Evolutionary conservation across 2,329 filamentous ascomycete species (phyloP).

Genomic region (Apiospora sp.): DNA sequence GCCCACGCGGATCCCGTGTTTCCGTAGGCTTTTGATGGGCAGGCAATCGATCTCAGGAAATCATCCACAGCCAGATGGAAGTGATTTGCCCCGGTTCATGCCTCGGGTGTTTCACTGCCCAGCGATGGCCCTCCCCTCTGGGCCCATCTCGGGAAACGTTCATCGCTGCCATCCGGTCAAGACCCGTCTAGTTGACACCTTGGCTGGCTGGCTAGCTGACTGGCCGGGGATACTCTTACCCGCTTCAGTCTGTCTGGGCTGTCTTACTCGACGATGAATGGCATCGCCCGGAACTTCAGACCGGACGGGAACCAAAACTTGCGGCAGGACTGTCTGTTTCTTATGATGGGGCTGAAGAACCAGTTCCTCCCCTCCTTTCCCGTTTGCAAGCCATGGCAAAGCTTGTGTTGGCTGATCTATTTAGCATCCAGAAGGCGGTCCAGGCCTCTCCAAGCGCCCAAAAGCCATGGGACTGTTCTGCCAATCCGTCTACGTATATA

Average conservation of each 20-base stretch:
- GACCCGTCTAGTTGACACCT: neutral
- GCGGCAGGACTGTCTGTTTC: neutral
- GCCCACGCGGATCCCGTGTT: slow-evolving; percentile 4
- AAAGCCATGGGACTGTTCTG: neutral
- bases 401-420: neutral
- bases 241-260: neutral
- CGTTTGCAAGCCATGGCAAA: neutral
- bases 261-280: neutral
- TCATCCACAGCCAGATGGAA: neutral
- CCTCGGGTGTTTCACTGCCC: neutral
- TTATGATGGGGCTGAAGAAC: neutral
- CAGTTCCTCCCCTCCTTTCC: neutral
- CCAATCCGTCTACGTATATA: neutral
- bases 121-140: neutral
- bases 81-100: neutral
- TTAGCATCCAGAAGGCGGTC: neutral
- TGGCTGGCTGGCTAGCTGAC: neutral
- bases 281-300: neutral
- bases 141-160: neutral
- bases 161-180: slow-evolving; percentile 10
- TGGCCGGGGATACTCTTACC: neutral
- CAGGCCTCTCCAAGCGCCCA: neutral
- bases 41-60: slow-evolving; percentile 6
- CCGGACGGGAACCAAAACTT: neutral
- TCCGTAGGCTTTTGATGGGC: neutral